These are phyloP conservation scores for Phytophthora litchii DNA, from an alignment of 352 stramenopile species.

Conservation along the genomic window DNA sequence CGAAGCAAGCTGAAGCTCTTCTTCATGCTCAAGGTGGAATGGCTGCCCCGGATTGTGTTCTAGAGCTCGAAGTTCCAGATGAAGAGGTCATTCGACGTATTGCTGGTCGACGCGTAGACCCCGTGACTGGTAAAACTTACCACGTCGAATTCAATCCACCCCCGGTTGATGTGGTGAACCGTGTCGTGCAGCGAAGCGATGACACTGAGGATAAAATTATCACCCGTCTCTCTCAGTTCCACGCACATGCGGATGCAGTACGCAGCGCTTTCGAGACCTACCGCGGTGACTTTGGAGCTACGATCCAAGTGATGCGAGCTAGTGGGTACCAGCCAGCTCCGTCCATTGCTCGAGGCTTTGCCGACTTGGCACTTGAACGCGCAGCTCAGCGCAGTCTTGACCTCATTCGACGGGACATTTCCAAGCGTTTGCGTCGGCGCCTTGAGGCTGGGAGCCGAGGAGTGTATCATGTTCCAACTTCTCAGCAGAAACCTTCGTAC, in stretches of 20 bases:
- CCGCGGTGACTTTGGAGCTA: slow-evolving; percentile 10
- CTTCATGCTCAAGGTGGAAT: slow-evolving; percentile 59
- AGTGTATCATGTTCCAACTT: slow-evolving; percentile 22
- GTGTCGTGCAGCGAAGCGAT: slow-evolving; percentile 86
- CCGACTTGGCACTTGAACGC: slow-evolving; percentile 25
- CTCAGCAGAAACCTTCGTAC: slow-evolving; percentile 21
- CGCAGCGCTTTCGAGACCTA: slow-evolving; percentile 44
- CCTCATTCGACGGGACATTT: slow-evolving; percentile 27
- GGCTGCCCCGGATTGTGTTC: slow-evolving; percentile 75
- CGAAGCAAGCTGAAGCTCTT: slow-evolving; percentile 83
- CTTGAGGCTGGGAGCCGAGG: slow-evolving; percentile 17
- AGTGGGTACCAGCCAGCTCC: slow-evolving; percentile 25
- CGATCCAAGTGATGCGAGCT: slow-evolving; percentile 31
- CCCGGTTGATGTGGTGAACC: slow-evolving; percentile 52
- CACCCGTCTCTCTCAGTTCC: slow-evolving; percentile 85
- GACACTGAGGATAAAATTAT: slow-evolving; percentile 94
- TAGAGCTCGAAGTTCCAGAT: slow-evolving; percentile 95
- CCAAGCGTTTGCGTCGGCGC: slow-evolving; percentile 17
- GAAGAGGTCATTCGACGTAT: slow-evolving; percentile 95
- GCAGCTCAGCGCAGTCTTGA: slow-evolving; percentile 29
- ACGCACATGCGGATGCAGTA: slow-evolving; percentile 67
- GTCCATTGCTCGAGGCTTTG: slow-evolving; percentile 25
- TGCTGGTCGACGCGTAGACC: slow-evolving; percentile 95
- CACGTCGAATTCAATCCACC: slow-evolving; percentile 96
- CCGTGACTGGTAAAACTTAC: slow-evolving; percentile 93